Evolutionary conservation across 345 rosid genomes (phyloP), one percentile per base, ranked within the genome.

Genomic region (Erysimum cheiranthoides): DNA sequence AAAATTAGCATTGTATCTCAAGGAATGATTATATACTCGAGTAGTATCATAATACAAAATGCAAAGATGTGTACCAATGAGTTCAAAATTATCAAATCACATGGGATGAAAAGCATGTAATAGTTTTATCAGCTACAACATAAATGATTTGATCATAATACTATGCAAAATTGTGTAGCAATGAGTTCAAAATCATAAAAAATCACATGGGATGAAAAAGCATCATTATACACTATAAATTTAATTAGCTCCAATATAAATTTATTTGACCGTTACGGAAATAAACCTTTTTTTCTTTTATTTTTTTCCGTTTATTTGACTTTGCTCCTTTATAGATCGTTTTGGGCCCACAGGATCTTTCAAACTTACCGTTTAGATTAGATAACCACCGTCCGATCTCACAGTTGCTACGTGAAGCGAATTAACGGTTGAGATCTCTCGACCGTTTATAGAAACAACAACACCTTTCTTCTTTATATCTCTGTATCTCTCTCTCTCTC

Each of bases 361-460:
- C 68, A 79, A 86, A 71, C 68, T 73, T 72, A 51, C 89, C 88
- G 89, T 88, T 88, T 83, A 38, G 9, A 38, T 35, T 77, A 25
- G 60, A 70, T 0, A 2, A 0, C 0, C 9, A 45, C 83, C 85
- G 85, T 84, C 52, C 50, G 89, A 85, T 84, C 71, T 34, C 45
- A 54, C 73, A 16, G 18, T 13, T 30, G 60, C 17, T 5, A 27
- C 71, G 67, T 71, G 76, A 64, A 1, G 2, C 0, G 17, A 34
- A 67, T 70, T 60, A 14, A 84, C 82, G 87, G 83, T 38, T n/a
- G 36, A 68, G 57, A 81, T 85, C 42, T 57, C 11, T 73, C 74
- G 90, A 83, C 88, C 91, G 93, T 89, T 89, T 49, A 4, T 32
- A 51, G 49, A n/a, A n/a, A n/a, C 25, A 21, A 21, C 60, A 68